These are phyloP conservation scores for Ophiostoma ips DNA, from an alignment of 2,329 filamentous ascomycete genomes.

Conservation along the genomic window DNA sequence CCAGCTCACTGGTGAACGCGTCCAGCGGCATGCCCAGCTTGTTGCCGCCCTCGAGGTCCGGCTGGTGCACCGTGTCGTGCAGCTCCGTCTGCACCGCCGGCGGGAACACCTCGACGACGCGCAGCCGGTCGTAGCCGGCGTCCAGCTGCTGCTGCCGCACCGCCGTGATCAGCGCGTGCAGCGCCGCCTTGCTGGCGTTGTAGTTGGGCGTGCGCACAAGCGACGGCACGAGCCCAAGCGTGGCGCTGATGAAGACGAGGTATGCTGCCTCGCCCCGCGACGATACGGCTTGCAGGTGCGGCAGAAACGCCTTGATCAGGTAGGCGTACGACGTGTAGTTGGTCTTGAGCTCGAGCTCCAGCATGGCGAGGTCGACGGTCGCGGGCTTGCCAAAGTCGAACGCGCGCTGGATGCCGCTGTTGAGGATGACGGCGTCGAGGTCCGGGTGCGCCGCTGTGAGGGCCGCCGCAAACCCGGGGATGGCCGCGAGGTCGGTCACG, in stretches of 20 bases:
- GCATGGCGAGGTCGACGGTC: conserved; percentile 23
- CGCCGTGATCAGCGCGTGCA: conserved; percentile 29
- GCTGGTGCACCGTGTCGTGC: conserved; percentile 25
- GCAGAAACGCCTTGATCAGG: conserved; percentile 30
- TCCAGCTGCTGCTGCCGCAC: conserved; percentile 31
- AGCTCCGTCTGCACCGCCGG: conserved; percentile 29
- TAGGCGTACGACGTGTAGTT: conserved; percentile 32
- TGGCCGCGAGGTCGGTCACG: conserved; percentile 24
- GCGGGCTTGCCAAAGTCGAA: conserved; percentile 30
- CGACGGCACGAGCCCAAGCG: conserved; percentile 26
- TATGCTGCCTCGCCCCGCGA: conserved; percentile 6
- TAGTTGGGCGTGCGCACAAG: conserved; percentile 30
- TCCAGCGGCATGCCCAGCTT: conserved; percentile 34
- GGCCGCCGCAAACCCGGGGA: conserved; percentile 20
- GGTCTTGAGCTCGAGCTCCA: conserved; percentile 28
- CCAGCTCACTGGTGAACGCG: conserved; percentile 28
- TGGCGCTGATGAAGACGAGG: conserved; percentile 19
- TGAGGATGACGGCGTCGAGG: conserved; percentile 36
- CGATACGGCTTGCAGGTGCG: conserved; percentile 23
- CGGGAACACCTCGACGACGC: conserved; percentile 31
- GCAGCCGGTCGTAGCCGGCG: conserved; percentile 19
- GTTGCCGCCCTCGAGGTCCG: conserved; percentile 27
- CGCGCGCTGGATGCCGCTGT: conserved; percentile 33
- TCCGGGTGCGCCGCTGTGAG: conserved; percentile 26
- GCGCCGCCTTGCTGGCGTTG: conserved; percentile 34